Conservation (phyloP, 257 asterid genomes). For the Nicotiana benthamiana region DNA sequence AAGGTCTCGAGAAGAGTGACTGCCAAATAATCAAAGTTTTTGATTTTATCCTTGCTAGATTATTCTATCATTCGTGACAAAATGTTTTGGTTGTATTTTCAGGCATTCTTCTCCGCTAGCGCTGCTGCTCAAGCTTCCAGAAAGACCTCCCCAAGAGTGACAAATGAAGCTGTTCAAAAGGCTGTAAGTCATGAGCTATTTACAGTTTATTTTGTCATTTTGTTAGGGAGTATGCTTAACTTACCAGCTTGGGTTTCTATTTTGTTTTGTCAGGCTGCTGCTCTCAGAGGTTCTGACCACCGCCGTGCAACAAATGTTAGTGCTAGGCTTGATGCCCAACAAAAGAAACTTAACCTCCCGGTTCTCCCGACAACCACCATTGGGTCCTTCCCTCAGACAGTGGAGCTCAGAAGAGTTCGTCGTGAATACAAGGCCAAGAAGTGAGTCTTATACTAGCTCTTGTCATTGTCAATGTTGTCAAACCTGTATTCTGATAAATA, state of each 20-base stretch:
- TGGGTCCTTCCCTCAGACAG: constrained; percentile 95
- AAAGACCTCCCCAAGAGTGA: constrained; percentile 88
- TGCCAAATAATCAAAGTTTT: neutral
- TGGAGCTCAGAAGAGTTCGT: constrained; percentile 87
- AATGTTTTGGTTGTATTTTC: constrained; percentile 11
- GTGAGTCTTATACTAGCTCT: constrained; percentile 29
- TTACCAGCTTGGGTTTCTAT: too few relatives aligned
- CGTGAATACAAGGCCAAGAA: constrained; percentile 95
- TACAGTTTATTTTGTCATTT: too few relatives aligned
- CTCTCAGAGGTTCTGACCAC: constrained; percentile 88
- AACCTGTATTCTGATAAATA: constrained; percentile 9
- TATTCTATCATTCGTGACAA: neutral
- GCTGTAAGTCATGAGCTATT: constrained; percentile 56
- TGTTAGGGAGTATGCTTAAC: too few relatives aligned
- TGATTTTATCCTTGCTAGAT: neutral
- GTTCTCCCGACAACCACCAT: constrained; percentile 95
- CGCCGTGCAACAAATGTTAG: constrained; percentile 92
- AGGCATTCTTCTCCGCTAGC: constrained; percentile 79
- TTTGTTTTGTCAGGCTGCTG: constrained; percentile 48
- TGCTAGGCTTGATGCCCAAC: constrained; percentile 92
- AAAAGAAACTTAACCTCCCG: constrained; percentile 93
- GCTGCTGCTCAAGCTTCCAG: constrained; percentile 93
- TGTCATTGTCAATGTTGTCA: neutral
- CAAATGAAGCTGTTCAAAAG: constrained; percentile 81
- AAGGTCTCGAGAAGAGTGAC: neutral